Conservation (phyloP, 2,329 filamentous ascomycete species). For the Penicillium sp. region DNA sequence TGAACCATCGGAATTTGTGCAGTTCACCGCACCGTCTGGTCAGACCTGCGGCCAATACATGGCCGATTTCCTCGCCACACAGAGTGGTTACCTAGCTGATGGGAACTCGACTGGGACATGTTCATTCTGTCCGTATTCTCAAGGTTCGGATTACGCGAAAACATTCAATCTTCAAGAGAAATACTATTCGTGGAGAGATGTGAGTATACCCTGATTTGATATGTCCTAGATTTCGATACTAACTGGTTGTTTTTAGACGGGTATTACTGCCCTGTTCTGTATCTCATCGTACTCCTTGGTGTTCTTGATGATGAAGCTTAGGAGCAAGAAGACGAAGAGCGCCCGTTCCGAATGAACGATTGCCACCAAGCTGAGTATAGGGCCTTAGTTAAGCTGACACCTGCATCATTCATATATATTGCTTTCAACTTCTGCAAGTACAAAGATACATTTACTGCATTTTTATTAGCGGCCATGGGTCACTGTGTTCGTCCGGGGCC, state of each 20-base stretch:
- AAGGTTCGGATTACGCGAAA: constrained; percentile 35
- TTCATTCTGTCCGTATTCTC: constrained; percentile 32
- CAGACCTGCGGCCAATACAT: constrained; percentile 38
- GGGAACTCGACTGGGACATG: constrained; percentile 26
- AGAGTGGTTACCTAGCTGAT: constrained; percentile 32
- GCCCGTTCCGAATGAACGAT: constrained; percentile 32
- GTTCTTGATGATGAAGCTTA: constrained; percentile 49
- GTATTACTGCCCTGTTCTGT: constrained; percentile 46
- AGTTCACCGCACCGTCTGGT: constrained; percentile 26
- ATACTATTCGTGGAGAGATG: constrained; percentile 40
- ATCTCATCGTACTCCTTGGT: constrained; percentile 44
- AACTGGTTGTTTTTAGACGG: constrained; percentile 24
- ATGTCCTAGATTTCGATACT: background rate
- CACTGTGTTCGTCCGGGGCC: background rate
- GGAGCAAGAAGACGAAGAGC: constrained; percentile 49
- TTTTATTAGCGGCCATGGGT: background rate
- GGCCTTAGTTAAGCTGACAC: background rate
- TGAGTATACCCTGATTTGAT: constrained; percentile 14
- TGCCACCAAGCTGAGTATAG: background rate
- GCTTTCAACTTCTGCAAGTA: background rate
- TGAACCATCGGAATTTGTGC: constrained; percentile 29
- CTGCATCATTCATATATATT: background rate
- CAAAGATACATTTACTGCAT: too few species aligned
- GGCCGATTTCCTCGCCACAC: constrained; percentile 28
- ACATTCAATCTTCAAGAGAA: constrained; percentile 33